These are phyloP conservation scores for Penicillium turbatum DNA, from an alignment of 495 filamentous ascomycete genomes.

Conservation along the genomic window DNA sequence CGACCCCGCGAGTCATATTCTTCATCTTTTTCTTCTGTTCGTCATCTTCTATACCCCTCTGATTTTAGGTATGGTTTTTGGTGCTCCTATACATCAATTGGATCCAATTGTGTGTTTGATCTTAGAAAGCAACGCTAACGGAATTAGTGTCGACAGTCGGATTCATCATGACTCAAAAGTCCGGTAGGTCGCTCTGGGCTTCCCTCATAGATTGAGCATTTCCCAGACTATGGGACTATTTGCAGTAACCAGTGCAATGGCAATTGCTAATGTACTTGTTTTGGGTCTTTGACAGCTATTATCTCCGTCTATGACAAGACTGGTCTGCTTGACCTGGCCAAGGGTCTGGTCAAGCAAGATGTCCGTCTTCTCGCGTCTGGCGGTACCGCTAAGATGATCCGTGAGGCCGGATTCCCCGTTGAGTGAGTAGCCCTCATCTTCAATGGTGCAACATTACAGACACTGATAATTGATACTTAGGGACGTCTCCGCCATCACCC, in stretches of 20 bases:
- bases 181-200: slow-evolving; percentile 33
- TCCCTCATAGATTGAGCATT: slow-evolving; percentile 18
- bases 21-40: slow-evolving; percentile 18
- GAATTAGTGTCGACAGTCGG: slow-evolving; percentile 25
- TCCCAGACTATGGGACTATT: slow-evolving; percentile 20
- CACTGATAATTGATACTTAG: slow-evolving; percentile 40
- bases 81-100: slow-evolving; percentile 1
- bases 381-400: slow-evolving; percentile 89
- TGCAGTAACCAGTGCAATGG: slow-evolving; percentile 9
- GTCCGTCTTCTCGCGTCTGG: slow-evolving; percentile 91
- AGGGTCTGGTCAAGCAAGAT: slow-evolving; percentile 85
- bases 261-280: slow-evolving; percentile 14
- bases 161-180: slow-evolving; percentile 42
- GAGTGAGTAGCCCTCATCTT: slow-evolving; percentile 55
- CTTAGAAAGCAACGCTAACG: slow-evolving; percentile 2
- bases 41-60: slow-evolving; percentile 15
- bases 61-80: slow-evolving; percentile 19
- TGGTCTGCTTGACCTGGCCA: slow-evolving; percentile 90
- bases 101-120: slow-evolving; percentile 4
- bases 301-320: slow-evolving; percentile 99
- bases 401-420: slow-evolving; percentile 89
- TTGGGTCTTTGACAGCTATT: slow-evolving; percentile 60
- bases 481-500: slow-evolving; percentile 94
- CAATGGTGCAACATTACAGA: neutral
- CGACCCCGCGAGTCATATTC: slow-evolving; percentile 26